Conservation (phyloP, 805 yeast genomes). For the Candida tammaniensis region DNA sequence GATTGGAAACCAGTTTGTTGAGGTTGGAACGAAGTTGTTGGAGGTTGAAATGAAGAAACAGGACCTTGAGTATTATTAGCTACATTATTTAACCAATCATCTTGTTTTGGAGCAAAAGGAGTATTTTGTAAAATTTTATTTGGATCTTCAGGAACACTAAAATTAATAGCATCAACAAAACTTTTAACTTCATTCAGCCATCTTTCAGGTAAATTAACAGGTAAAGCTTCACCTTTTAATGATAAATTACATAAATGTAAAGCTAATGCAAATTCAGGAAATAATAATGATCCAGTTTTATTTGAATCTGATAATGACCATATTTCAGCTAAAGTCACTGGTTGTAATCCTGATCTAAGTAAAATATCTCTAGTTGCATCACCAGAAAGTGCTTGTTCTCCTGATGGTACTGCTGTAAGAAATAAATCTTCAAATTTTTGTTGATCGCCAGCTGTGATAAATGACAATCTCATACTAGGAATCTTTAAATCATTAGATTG, state of each 20-base stretch:
- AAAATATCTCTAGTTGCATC: slow-evolving; percentile 76
- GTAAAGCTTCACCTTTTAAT: slow-evolving; percentile 75
- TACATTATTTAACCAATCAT: slow-evolving; percentile 33
- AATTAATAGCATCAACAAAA: slow-evolving; percentile 84
- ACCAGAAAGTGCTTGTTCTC: slow-evolving; percentile 68
- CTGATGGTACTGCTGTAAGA: slow-evolving; percentile 68
- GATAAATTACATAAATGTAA: slow-evolving; percentile 81
- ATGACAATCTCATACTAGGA: slow-evolving; percentile 76
- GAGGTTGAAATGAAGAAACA: slow-evolving; percentile 14
- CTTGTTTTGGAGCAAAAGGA: slow-evolving; percentile 34
- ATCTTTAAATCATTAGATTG: slow-evolving; percentile 48
- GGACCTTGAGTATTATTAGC: slow-evolving; percentile 26
- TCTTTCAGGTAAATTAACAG: slow-evolving; percentile 65
- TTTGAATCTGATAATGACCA: slow-evolving; percentile 93
- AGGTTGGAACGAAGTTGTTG: slow-evolving; percentile 11
- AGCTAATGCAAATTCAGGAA: slow-evolving; percentile 93
- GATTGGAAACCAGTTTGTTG: slow-evolving; percentile 46
- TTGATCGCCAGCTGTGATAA: slow-evolving; percentile 83
- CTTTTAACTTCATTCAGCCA: slow-evolving; percentile 82
- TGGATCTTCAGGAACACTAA: slow-evolving; percentile 65
- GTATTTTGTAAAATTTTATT: slow-evolving; percentile 39
- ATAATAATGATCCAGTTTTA: slow-evolving; percentile 77
- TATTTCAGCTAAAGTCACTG: slow-evolving; percentile 74
- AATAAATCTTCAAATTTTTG: slow-evolving; percentile 81
- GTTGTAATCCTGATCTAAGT: slow-evolving; percentile 73